Evolutionary conservation across 1,284 basidiomycete genomes (phyloP).

Genomic region (Microbotryum violaceum): DNA sequence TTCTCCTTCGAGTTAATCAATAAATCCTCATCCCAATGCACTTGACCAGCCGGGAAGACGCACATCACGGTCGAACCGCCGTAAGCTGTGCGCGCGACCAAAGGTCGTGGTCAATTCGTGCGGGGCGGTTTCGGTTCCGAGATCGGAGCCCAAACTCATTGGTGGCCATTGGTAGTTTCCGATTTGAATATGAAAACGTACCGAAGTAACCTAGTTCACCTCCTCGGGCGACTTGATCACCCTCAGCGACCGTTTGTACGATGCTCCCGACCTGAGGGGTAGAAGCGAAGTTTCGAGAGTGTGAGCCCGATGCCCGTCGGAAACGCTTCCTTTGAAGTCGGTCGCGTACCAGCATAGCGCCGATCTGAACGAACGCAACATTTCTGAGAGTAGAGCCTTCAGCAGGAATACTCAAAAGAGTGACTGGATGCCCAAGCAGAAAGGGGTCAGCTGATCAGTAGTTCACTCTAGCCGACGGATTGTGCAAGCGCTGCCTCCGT

Average conservation of each 20-base stretch:
- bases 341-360: constrained; percentile 45
- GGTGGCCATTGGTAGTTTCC: too few species aligned
- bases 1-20: constrained; percentile 51
- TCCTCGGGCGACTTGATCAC: constrained; percentile 43
- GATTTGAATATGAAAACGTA: constrained; percentile 33
- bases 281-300: neutral
- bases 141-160: too few species aligned
- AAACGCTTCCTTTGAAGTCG: neutral
- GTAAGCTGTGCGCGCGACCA: constrained; percentile 39
- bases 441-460: too few species aligned
- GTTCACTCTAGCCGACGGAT: too few species aligned
- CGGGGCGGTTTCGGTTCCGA: neutral
- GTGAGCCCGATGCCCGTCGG: neutral
- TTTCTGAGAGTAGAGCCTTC: neutral
- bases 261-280: constrained; percentile 44
- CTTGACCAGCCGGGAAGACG: constrained; percentile 55
- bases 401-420: constrained; percentile 8
- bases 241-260: constrained; percentile 42
- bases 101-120: neutral
- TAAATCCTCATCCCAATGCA: constrained; percentile 62
- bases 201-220: constrained; percentile 50
- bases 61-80: constrained; percentile 61
- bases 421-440: constrained; percentile 3
- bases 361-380: constrained; percentile 37
- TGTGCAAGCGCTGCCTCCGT: too few species aligned